Evolutionary conservation across 139 green algal genomes (phyloP), one percentile per base, ranked within the genome.

Genomic region (Tetradesmus obliquus): DNA sequence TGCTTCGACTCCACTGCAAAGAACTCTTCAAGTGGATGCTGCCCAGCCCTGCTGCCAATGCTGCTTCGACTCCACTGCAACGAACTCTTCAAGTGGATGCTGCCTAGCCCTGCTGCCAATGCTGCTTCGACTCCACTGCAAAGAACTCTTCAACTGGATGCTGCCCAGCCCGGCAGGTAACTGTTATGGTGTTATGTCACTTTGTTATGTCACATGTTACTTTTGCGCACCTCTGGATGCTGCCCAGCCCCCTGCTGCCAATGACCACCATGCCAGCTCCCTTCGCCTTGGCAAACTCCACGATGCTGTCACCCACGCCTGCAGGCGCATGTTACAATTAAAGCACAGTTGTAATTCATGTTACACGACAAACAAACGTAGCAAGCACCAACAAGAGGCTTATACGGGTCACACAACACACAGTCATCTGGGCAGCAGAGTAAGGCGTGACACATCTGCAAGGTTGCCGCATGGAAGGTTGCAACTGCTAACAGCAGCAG

Each of bases 211-310:
- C 57, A 7, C 6, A 66, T 13, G 7, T 9, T 86, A 15, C 82
- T 74, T 7, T 32, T 20, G 3, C 87, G 24, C 87, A 91, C 88
- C 90, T 54, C 79, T 92, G 81, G 32, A 92, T 62, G 87, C 84
- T 90, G 20, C 94, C 92, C 76, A 96, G 88, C 7, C 94, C 94
- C 20, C 94, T 88, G 79, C 83, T 93, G 51, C 94, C 94, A 79
- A 96, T 66, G 79, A 95, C 91, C n/a, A 95, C 84, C 86, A 96
- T 81, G 86, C 96, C 94, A 6, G 92, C 94, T 2, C 79, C 82
- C 58, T 95, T 92, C 6, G 86, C 82, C 62, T 92, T 92, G 10
- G 79, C 81, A 88, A 88, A 87, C 62, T 92, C 89, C 32, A 87
- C 81, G 55, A 92, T 82, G 32, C 45, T 80, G 81, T 92, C 89